Percentiles rank a stretch among this genome's conserved stretches.
Evolutionary conservation across 257 asterid species (phyloP).

Genomic region (Solanum pennellii): DNA sequence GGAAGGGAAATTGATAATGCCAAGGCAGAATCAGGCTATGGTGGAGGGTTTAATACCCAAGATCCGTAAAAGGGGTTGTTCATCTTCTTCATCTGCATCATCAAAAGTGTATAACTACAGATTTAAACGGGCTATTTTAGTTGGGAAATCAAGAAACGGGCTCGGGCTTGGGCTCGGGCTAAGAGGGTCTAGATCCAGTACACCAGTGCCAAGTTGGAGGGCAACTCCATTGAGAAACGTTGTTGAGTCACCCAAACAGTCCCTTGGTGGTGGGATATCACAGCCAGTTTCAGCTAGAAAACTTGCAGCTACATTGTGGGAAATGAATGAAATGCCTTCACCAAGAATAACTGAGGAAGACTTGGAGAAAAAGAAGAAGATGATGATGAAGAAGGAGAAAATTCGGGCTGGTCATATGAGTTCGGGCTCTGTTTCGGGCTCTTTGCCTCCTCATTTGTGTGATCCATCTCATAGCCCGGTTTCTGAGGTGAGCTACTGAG

Average conservation of each 20-base stretch:
- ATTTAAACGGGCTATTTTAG: slow-evolving; percentile 67
- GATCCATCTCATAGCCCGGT: slow-evolving; percentile 84
- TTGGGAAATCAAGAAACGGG: slow-evolving; percentile 66
- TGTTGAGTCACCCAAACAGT: slow-evolving; percentile 48
- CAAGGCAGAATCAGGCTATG: slow-evolving; percentile 33
- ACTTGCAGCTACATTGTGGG: slow-evolving; percentile 93
- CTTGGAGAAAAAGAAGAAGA: slow-evolving; percentile 20
- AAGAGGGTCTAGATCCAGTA: slow-evolving; percentile 74
- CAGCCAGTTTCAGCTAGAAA: slow-evolving; percentile 81
- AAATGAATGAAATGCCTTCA: slow-evolving; percentile 74
- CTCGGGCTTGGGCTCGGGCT: slow-evolving; percentile 10
- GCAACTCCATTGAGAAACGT: slow-evolving; percentile 39
- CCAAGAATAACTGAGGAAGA: slow-evolving; percentile 49
- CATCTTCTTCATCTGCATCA: slow-evolving; percentile 76
- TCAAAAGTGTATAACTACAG: slow-evolving; percentile 50
- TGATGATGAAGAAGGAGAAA: slow-evolving; percentile 31
- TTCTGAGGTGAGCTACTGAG: slow-evolving; percentile 43
- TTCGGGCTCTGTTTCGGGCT: slow-evolving; percentile 28
- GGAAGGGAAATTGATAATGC: slow-evolving; percentile 15
- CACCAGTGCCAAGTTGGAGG: slow-evolving; percentile 89
- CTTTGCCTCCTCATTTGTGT: slow-evolving; percentile 58
- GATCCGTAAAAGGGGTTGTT: slow-evolving; percentile 92
- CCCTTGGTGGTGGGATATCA: slow-evolving; percentile 46
- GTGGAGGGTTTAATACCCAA: slow-evolving; percentile 49
- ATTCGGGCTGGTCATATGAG: slow-evolving; percentile 19